phyloP scores from a whole-genome alignment of 257 asterid genomes.

The Solanum tacnaense region DNA sequence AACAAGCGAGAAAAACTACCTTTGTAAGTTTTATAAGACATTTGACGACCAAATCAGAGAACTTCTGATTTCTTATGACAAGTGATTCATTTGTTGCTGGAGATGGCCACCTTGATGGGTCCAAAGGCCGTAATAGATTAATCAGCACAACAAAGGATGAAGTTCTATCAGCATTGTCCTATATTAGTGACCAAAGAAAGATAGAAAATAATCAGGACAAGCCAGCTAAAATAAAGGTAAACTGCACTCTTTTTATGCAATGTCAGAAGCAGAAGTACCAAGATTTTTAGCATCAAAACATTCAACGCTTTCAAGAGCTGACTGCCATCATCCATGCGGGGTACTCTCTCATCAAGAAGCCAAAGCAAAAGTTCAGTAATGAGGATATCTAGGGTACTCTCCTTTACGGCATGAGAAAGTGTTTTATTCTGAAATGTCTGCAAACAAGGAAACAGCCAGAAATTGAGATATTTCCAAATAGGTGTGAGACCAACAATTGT shows the following conservation, averaged over 20 bases:
- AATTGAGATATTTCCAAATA: not conserved
- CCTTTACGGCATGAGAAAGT: slow-evolving; percentile 84
- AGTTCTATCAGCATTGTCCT: slow-evolving; percentile 98
- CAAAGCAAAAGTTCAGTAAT: slow-evolving; percentile 94
- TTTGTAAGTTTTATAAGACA: slow-evolving; percentile 96
- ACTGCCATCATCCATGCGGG: slow-evolving; percentile 97
- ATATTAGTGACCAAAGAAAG: slow-evolving; percentile 7
- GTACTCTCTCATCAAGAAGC: slow-evolving; percentile 99
- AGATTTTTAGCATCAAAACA: slow-evolving; percentile 91
- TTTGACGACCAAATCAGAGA: slow-evolving; percentile 94
- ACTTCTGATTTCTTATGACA: slow-evolving; percentile 74
- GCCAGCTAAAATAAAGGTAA: not conserved
- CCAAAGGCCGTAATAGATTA: slow-evolving; percentile 82
- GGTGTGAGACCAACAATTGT: not conserved
- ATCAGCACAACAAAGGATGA: slow-evolving; percentile 89
- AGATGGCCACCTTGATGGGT: slow-evolving; percentile 98
- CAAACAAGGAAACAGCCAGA: slow-evolving; percentile 3
- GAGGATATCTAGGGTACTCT: slow-evolving; percentile 78
- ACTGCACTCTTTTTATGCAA: not conserved
- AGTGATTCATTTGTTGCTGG: slow-evolving; percentile 72
- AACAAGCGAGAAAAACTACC: slow-evolving; percentile 28
- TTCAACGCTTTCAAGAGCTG: slow-evolving; percentile 95
- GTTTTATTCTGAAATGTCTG: slow-evolving; percentile 92
- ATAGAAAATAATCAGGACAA: slow-evolving; percentile 1
- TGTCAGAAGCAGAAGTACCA: slow-evolving; percentile 33